Evolutionary conservation across 2,329 filamentous ascomycete genomes (phyloP), one percentile per base, ranked within the genome.

Genomic region (Dactylella cylindrospora): DNA sequence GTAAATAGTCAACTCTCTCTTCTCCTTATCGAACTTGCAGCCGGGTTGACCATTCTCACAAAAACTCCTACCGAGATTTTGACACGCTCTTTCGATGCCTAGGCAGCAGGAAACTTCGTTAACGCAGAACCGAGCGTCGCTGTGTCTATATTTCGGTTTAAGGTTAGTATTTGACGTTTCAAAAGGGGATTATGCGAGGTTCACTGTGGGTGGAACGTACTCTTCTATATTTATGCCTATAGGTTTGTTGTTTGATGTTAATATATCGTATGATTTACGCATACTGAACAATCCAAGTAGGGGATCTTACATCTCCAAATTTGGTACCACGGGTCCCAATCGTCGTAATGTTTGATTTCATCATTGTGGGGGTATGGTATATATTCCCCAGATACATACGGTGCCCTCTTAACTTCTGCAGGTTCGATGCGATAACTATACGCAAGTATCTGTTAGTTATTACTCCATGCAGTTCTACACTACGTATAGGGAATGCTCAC

Each of bases 381-480:
- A 12, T n/a, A n/a, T n/a, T n/a, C n/a, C n/a, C n/a, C n/a, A n/a
- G n/a, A n/a, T n/a, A 22, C 8, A 32, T 5, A 45, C n/a, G n/a
- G n/a, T n/a, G n/a, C n/a, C n/a, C n/a, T n/a, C n/a, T n/a, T n/a
- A n/a, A n/a, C n/a, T 3, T 7, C 17, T 12, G 41, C 22, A 9
- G 41, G 41, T 17, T 45, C 41, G 41, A 45, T 45, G 9, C 41
- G 41, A 15, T 31, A 45, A 17, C 41, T 45, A n/a, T 29, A 6
- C 5, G n/a, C 23, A 9, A 19, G 17, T 38, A 3, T 5, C 10
- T 20, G 23, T 38, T 9, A 3, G 6, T 23, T 40, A 12, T 6
- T n/a, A n/a, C n/a, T 35, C 10, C 6, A n/a, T 7, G 17, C 8
- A 20, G 35, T 39, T 39, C n/a, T n/a, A n/a, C n/a, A n/a, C n/a